Percentiles rank a stretch among this genome's conserved stretches.
Evolutionary conservation across 2,329 filamentous ascomycete genomes (phyloP).

Genomic region (Penicillium janthinellum): DNA sequence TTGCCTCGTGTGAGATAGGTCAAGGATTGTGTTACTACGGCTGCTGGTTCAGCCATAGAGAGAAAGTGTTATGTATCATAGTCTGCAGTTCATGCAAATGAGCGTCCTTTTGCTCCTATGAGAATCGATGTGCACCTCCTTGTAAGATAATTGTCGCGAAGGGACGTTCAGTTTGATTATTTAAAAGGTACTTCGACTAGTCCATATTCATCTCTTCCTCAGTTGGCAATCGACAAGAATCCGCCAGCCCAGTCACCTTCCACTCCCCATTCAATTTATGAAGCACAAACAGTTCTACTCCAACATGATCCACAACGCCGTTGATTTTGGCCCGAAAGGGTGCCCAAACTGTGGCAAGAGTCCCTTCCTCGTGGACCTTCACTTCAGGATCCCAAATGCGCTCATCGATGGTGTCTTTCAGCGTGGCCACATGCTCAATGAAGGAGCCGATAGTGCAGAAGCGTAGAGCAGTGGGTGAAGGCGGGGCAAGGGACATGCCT

Average conservation of each 20-base stretch:
- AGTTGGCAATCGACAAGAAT: conserved; percentile 37
- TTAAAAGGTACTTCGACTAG: neutral
- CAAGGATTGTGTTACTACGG: conserved; percentile 11
- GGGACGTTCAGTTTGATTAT: too few relatives aligned
- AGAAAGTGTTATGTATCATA: conserved; percentile 4
- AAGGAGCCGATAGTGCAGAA: conserved; percentile 41
- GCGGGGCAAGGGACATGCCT: conserved; percentile 39
- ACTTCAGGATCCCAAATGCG: conserved; percentile 40
- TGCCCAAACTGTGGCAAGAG: conserved; percentile 39
- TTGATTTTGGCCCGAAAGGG: conserved; percentile 40
- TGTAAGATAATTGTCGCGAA: neutral
- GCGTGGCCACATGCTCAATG: conserved; percentile 33
- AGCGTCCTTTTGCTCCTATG: conserved; percentile 2
- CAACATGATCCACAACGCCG: conserved; percentile 40
- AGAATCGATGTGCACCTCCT: neutral
- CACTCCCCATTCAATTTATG: conserved; percentile 37
- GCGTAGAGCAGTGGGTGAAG: conserved; percentile 31
- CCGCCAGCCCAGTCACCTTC: conserved; percentile 40
- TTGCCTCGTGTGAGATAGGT: conserved; percentile 16
- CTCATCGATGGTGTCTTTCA: conserved; percentile 38
- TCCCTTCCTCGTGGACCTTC: conserved; percentile 32
- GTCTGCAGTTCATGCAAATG: conserved; percentile 5
- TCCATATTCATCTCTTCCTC: conserved; percentile 31
- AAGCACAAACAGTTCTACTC: conserved; percentile 38
- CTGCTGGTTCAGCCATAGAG: conserved; percentile 26